Conservation (phyloP, 768 basidiomycete species). For the Serpula lacrymans region DNA sequence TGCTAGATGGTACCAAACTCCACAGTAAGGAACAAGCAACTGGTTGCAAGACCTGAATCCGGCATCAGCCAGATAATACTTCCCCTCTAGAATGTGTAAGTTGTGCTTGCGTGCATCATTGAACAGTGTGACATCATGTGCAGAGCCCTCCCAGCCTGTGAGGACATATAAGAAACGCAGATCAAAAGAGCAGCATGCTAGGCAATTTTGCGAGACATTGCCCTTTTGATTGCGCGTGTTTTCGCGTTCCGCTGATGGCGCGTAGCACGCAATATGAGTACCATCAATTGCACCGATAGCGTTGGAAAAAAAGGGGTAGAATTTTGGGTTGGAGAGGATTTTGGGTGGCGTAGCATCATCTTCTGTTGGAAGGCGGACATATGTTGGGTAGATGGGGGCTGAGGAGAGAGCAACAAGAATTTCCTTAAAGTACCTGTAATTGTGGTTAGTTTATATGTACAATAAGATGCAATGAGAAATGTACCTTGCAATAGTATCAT, state of each 20-base stretch:
- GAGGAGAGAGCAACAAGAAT: conserved; percentile 1
- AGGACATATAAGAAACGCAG: conserved; percentile 9
- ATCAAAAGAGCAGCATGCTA: conserved; percentile 15
- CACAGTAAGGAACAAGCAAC: conserved; percentile 34
- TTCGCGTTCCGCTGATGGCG: not conserved
- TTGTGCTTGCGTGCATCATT: conserved; percentile 4
- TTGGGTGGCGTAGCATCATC: not conserved
- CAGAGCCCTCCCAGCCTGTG: conserved; percentile 14
- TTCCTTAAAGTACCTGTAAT: not conserved
- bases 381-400: conserved; percentile 2
- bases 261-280: conserved; percentile 2
- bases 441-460: not conserved
- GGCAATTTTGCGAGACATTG: conserved; percentile 14
- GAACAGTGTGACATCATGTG: conserved; percentile 10
- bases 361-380: not conserved
- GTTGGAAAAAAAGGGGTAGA: conserved; percentile 1
- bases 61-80: conserved; percentile 25
- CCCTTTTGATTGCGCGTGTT: conserved; percentile 14
- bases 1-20: conserved; percentile 33
- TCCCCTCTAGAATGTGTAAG: conserved; percentile 2
- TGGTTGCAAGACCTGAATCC: conserved; percentile 22
- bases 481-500: conserved; percentile 1
- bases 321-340: not conserved
- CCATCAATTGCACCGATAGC: conserved; percentile 11
- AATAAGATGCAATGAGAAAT: conserved; percentile 10